Percentiles rank a stretch among this genome's conserved stretches.
Evolutionary conservation across 1,284 basidiomycete species (phyloP).

Genomic region (Fomes fomentarius): DNA sequence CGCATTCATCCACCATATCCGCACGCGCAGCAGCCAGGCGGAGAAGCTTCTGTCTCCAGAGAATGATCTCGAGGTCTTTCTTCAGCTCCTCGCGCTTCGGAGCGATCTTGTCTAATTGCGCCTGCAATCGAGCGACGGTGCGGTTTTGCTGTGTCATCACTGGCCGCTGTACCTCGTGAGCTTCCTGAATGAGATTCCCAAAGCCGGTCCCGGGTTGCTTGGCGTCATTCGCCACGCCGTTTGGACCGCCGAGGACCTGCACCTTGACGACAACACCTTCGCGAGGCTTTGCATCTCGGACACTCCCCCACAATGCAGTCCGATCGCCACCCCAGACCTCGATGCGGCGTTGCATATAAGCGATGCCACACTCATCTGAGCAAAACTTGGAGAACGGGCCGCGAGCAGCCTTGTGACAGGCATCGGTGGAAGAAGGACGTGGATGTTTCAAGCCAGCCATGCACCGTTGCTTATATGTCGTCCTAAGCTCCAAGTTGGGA

Average conservation of each 20-base stretch:
- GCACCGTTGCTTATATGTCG: slow-evolving; percentile 82
- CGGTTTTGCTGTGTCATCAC: slow-evolving; percentile 46
- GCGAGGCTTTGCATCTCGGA: slow-evolving; percentile 65
- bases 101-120: slow-evolving; percentile 56
- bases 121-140: slow-evolving; percentile 54
- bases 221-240: slow-evolving; percentile 31
- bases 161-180: slow-evolving; percentile 30
- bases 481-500: slow-evolving; percentile 57
- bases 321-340: slow-evolving; percentile 65
- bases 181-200: slow-evolving; percentile 9
- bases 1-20: slow-evolving; percentile 65
- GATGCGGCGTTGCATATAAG: slow-evolving; percentile 65
- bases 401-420: slow-evolving; percentile 79
- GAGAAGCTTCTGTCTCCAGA: slow-evolving; percentile 69
- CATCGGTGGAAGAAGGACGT: slow-evolving; percentile 58
- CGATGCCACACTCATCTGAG: slow-evolving; percentile 77
- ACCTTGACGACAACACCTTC: slow-evolving; percentile 65
- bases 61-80: slow-evolving; percentile 64
- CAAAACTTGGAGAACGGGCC: slow-evolving; percentile 85
- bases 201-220: slow-evolving; percentile 1
- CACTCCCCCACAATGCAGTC: slow-evolving; percentile 68
- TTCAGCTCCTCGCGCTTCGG: slow-evolving; percentile 63
- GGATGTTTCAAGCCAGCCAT: slow-evolving; percentile 63
- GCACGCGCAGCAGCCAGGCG: slow-evolving; percentile 66
- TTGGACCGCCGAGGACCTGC: slow-evolving; percentile 12